Base-by-base conservation (phyloP, 2,329 filamentous ascomycete species). In the Aureobasidium zeae region DNA sequence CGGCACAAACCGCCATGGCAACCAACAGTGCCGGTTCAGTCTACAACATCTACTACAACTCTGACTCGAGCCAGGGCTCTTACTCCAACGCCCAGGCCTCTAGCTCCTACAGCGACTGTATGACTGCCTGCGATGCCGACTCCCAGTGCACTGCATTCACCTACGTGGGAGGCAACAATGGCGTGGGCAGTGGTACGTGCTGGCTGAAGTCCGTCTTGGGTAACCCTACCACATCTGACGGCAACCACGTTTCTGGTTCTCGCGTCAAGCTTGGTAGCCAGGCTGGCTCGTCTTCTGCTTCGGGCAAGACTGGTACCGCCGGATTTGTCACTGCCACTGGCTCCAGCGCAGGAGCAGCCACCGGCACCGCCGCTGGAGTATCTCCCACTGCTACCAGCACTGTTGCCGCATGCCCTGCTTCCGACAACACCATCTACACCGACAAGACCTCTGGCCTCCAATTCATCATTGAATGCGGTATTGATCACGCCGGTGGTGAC, bases 401-500 rank as follows among this genome's bases (percentile, higher is more conserved):
- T 12, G 41, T 45, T 6, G 41, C 49, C 13, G 32, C 49, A 15
- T 56, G 52, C 45, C 52, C 53, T 2, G 42, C 36, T 1, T 48
- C 50, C 2, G 47, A 55, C 48, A 45, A 46, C 28, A 51, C 51
- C 15, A 45, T 51, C 47, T 52, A 48, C 38, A 47, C 38, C 19
- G 45, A 48, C 31, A 43, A 45, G n/a, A 36, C 44, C 3, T 49
- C 48, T 19, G 53, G 52, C 28, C 29, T 48, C 19, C 46, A 45
- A 24, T 58, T 53, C 41, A 36, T 51, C 15, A 49, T 58, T 31
- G 53, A 58, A 36, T 62, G 59, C 35, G 54, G 55, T 26, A 54
- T 56, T 37, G 59, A 62, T 44, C 55, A 57, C 44, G 16, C 38
- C 12, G 57, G 54, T 13, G 55, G 56, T 12, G 57, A 62, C 45